A percentile compares a stretch with the other conserved stretches of the same genome.
phyloP scores from a whole-genome alignment of 176 grass and related monocot species.

The Bromus sterilis region DNA sequence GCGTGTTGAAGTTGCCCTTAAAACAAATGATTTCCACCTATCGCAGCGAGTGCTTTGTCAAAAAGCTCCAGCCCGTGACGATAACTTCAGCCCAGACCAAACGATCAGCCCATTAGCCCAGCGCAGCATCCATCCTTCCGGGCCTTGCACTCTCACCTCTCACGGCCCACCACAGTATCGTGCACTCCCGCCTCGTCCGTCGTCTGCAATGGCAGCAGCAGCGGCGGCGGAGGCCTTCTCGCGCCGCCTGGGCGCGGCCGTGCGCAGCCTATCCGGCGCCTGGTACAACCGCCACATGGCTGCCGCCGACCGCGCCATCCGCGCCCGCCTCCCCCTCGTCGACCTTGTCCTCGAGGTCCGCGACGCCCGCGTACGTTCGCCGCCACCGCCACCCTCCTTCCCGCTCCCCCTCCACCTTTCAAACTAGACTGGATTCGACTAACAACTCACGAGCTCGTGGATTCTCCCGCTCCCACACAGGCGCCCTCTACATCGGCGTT shows the following conservation, averaged over 20 bases:
- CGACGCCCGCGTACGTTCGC: conserved; percentile 43
- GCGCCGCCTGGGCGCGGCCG: conserved; percentile 27
- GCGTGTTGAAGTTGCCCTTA: no score
- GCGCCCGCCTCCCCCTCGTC: conserved; percentile 47
- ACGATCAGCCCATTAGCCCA: not conserved
- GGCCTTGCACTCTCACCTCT: not conserved
- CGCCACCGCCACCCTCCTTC: not conserved
- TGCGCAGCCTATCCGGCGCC: conserved; percentile 28
- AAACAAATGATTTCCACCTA: no score
- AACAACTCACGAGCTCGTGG: not conserved
- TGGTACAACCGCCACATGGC: conserved; percentile 59
- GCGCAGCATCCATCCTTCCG: no score
- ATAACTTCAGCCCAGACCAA: not conserved
- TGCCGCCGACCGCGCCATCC: conserved; percentile 42
- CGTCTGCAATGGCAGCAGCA: conserved; percentile 9
- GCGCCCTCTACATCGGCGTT: conserved; percentile 45
- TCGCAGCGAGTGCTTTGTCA: no score
- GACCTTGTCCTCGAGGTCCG: conserved; percentile 69
- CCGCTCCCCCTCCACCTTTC: not conserved
- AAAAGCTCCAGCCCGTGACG: not conserved
- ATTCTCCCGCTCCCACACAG: conserved; percentile 3
- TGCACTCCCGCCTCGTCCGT: not conserved
- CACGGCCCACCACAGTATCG: not conserved
- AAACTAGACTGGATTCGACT: not conserved
- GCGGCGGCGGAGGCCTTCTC: conserved; percentile 26